Evolutionary conservation across 305 asterid species (phyloP).

Genomic region (Petunia hybrid): DNA sequence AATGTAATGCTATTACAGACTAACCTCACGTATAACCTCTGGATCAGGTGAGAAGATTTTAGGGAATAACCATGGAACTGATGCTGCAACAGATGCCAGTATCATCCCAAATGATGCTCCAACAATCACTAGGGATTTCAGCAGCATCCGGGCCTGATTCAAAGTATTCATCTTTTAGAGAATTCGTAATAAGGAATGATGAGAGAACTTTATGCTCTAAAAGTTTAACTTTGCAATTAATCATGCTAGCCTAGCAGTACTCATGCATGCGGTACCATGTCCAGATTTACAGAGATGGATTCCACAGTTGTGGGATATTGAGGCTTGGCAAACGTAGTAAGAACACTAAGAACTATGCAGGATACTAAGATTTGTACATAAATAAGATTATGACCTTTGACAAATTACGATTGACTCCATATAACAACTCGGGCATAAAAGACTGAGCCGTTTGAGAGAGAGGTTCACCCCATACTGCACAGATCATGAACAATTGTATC

Average conservation of each 20-base stretch:
- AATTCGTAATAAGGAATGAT: not conserved
- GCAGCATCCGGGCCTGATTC: constrained; percentile 74
- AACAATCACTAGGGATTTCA: constrained; percentile 81
- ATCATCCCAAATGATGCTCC: constrained; percentile 71
- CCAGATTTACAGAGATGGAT: not conserved
- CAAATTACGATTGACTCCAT: constrained; percentile 75
- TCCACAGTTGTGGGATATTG: not conserved
- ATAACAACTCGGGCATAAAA: constrained; percentile 81
- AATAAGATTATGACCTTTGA: constrained; percentile 59
- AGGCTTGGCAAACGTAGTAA: not conserved
- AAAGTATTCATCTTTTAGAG: constrained; percentile 37
- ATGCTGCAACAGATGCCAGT: constrained; percentile 77
- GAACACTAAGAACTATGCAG: not conserved
- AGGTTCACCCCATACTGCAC: constrained; percentile 91
- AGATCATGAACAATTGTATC: constrained; percentile 84
- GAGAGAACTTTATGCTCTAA: not conserved
- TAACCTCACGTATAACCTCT: constrained; percentile 73
- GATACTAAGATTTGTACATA: not conserved
- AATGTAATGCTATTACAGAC: constrained; percentile 33
- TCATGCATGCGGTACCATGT: not conserved
- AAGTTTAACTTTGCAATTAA: not conserved
- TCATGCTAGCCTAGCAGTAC: not conserved
- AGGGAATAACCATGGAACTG: constrained; percentile 90
- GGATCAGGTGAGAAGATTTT: constrained; percentile 81
- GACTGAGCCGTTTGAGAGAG: constrained; percentile 96